Evolutionary conservation across 2,329 filamentous ascomycete genomes (phyloP), one percentile per base, ranked within the genome.

Genomic region (Xylaria hypoxylon): DNA sequence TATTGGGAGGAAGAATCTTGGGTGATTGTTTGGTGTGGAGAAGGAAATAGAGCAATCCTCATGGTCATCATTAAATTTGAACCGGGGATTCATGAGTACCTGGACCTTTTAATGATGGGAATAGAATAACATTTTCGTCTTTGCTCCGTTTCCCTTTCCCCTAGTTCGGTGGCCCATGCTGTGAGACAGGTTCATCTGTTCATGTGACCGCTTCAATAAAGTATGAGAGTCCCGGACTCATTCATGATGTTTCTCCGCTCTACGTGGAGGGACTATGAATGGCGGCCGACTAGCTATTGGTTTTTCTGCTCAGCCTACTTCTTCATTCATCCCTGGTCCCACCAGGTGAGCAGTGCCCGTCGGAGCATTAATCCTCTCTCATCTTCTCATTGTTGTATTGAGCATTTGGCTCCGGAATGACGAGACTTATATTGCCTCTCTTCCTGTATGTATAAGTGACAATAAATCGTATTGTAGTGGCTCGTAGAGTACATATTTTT

Each of bases 31-130:
- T n/a, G 31, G 22, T 59, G 15, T 61, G 53, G 58, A 53, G 50
- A 28, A 44, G 48, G 40, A 38, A 57, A 57, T 40, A 52, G 65
- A 67, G 65, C 61, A 38, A 67, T 61, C 61, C 57, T 45, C 45
- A 22, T 28, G 44, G 38, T 28, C 6, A 52, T 52, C 1, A 38
- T 5, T 35, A 58, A 38, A 48, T 33, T n/a, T 51, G 50, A 48
- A 19, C 40, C 38, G 22, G 45, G 26, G n/a, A 6, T 26, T 35
- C 33, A 11, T 33, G 6, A 15, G 26, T 8, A 33, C 17, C 24
- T 3, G 13, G 31, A n/a, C 47, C 31, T 31, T 10, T 19, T 31
- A 33, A 3, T 19, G 24, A 31, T 19, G 17, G 15, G 26, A 52
- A 44, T 24, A 19, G 19, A 47, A 42, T 22, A n/a, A 33, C n/a